A percentile compares a stretch with the other conserved stretches of the same genome.
phyloP scores from a whole-genome alignment of 139 green algal genomes.

The Micractinium sp. region DNA sequence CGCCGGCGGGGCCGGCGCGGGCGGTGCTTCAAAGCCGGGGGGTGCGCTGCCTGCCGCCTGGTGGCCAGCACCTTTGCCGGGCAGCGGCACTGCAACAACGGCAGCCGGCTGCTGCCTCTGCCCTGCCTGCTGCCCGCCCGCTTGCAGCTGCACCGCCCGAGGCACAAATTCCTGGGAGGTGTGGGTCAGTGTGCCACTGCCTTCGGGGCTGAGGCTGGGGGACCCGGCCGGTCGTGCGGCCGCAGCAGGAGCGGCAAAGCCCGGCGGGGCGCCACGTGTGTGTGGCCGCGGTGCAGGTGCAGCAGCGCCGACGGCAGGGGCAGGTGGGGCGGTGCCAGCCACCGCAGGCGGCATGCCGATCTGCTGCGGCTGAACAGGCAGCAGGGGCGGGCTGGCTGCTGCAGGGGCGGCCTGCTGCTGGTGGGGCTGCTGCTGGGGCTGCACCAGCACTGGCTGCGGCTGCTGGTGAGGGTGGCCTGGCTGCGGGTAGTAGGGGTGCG shows the following conservation, averaged over 20 bases:
- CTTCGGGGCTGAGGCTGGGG: too few relatives aligned
- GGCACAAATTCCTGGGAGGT: constrained; percentile 11
- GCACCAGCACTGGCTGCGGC: background rate
- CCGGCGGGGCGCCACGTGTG: too few relatives aligned
- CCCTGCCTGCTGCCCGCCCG: background rate
- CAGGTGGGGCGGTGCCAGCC: too few relatives aligned
- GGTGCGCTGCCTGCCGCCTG: background rate
- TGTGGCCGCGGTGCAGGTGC: background rate
- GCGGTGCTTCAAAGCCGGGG: background rate
- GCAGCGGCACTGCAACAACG: background rate
- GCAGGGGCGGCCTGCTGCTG: background rate
- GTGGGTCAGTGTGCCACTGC: background rate
- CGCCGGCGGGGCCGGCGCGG: background rate
- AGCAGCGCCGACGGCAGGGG: background rate
- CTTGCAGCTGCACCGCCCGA: constrained; percentile 9
- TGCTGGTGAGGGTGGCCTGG: background rate
- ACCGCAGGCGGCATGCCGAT: background rate
- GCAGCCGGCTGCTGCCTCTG: background rate
- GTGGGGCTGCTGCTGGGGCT: background rate
- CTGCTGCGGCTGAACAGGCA: background rate
- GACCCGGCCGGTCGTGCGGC: background rate
- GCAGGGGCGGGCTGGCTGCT: background rate
- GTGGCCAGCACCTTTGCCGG: background rate
- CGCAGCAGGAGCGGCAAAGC: too few relatives aligned
- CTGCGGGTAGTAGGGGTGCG: background rate